Conservation (phyloP, 2,329 filamentous ascomycete genomes). For the Ophiocordyceps camponoti-leonardi region DNA sequence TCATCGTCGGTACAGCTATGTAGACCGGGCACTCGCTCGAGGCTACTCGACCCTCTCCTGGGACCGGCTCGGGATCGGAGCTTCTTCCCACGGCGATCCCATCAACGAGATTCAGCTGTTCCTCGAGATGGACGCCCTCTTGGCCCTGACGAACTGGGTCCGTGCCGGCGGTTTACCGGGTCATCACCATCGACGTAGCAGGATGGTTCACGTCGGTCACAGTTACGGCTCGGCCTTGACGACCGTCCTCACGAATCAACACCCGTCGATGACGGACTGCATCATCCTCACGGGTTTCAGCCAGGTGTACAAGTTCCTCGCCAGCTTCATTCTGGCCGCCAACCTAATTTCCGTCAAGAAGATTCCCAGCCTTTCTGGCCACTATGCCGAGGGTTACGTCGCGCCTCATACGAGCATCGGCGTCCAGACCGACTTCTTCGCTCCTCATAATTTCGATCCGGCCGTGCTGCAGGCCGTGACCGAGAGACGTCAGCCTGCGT, state of each 20-base stretch:
- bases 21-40: slow-evolving; percentile 32
- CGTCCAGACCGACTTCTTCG: slow-evolving; percentile 35
- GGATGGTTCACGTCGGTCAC: slow-evolving; percentile 44
- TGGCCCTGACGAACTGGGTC: slow-evolving; percentile 30
- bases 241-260: slow-evolving; percentile 32
- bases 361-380: slow-evolving; percentile 3
- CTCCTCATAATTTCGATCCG: slow-evolving; percentile 36
- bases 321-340: slow-evolving; percentile 23
- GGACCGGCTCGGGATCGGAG: slow-evolving; percentile 44
- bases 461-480: slow-evolving; percentile 28
- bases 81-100: slow-evolving; percentile 39
- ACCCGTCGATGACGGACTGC: slow-evolving; percentile 37
- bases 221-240: slow-evolving; percentile 44
- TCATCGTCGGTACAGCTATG: slow-evolving; percentile 39
- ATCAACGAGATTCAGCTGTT: slow-evolving; percentile 40
- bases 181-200: slow-evolving; percentile 18
- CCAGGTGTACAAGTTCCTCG: slow-evolving; percentile 25
- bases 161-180: slow-evolving; percentile 25
- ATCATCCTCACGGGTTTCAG: slow-evolving; percentile 45
- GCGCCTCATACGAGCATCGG: slow-evolving; percentile 25
- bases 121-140: slow-evolving; percentile 40
- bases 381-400: slow-evolving; percentile 34
- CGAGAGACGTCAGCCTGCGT: slow-evolving; percentile 34
- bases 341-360: slow-evolving; percentile 27
- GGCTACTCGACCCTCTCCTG: slow-evolving; percentile 43